phyloP scores from a whole-genome alignment of 164 flowering plant species.

The Buxus sempervirens region DNA sequence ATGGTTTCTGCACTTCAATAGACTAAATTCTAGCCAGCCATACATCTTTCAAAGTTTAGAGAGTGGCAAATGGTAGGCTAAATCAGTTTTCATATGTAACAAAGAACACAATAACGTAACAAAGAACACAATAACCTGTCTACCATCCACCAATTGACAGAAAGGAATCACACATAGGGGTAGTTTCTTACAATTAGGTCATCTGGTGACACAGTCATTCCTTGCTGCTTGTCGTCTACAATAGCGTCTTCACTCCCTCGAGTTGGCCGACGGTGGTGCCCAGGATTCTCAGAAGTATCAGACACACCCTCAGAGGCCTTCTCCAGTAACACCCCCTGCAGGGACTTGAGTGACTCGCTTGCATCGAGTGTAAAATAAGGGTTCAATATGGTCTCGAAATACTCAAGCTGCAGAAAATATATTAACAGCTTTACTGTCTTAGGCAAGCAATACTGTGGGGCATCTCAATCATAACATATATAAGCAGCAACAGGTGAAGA shows the following conservation, averaged over 20 bases:
- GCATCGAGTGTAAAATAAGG: constrained; percentile 82
- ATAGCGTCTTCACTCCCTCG: constrained; percentile 91
- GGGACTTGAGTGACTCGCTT: constrained; percentile 74
- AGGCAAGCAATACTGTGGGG: background rate
- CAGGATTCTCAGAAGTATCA: constrained; percentile 68
- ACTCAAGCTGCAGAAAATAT: constrained; percentile 81
- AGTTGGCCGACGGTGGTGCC: constrained; percentile 85
- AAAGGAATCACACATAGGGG: background rate
- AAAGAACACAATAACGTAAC: no score
- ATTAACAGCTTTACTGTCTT: background rate
- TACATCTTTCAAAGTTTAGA: no score
- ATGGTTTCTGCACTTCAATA: background rate
- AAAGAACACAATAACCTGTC: no score
- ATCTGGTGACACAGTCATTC: constrained; percentile 76
- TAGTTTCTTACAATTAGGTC: constrained; percentile 77
- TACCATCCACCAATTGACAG: background rate
- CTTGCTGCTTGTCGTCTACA: constrained; percentile 75
- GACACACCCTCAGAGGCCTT: constrained; percentile 75
- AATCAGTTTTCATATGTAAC: no score
- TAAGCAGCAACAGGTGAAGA: background rate
- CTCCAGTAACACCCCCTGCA: constrained; percentile 82
- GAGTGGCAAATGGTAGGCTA: background rate
- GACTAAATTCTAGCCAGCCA: background rate
- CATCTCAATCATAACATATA: background rate
- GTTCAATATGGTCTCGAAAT: constrained; percentile 85